phyloP scores from a whole-genome alignment of 768 basidiomycete species.

The Calocybe gangraenosa region DNA sequence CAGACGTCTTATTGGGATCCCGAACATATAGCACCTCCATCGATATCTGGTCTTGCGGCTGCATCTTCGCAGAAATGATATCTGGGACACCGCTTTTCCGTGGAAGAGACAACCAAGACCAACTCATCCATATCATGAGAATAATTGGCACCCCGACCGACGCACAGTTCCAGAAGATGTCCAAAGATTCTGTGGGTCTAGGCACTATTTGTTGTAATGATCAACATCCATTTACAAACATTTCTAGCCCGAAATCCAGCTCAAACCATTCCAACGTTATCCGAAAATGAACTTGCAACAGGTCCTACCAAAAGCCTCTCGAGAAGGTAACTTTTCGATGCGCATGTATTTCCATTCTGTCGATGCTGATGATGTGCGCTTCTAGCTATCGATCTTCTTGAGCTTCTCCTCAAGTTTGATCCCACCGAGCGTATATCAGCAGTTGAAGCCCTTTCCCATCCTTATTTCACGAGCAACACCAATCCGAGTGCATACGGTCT shows the following conservation, averaged over 20 bases:
- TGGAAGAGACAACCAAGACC: slow-evolving; percentile 95
- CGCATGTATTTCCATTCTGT: too few species aligned
- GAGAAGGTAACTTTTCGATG: slow-evolving; percentile 53
- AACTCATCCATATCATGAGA: slow-evolving; percentile 96
- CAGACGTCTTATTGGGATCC: slow-evolving; percentile 94
- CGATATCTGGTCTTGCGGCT: slow-evolving; percentile 98
- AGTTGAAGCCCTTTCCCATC: slow-evolving; percentile 85
- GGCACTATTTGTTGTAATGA: not conserved
- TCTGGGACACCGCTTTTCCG: slow-evolving; percentile 95
- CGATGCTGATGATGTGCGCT: not conserved
- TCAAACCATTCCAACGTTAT: slow-evolving; percentile 85
- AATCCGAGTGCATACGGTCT: slow-evolving; percentile 38
- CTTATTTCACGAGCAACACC: slow-evolving; percentile 74
- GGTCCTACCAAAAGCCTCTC: slow-evolving; percentile 80
- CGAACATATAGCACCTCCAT: slow-evolving; percentile 98
- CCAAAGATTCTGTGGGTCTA: slow-evolving; percentile 75
- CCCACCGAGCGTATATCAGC: slow-evolving; percentile 90
- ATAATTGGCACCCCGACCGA: slow-evolving; percentile 95
- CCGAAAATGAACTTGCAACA: slow-evolving; percentile 79
- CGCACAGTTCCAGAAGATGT: slow-evolving; percentile 81
- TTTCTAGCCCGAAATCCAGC: slow-evolving; percentile 72
- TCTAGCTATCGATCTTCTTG: slow-evolving; percentile 87
- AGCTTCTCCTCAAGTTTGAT: slow-evolving; percentile 93
- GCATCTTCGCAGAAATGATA: slow-evolving; percentile 99
- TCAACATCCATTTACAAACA: slow-evolving; percentile 4